These are phyloP conservation scores for Mycena floridula DNA, from an alignment of 768 basidiomycete species.

Conservation along the genomic window DNA sequence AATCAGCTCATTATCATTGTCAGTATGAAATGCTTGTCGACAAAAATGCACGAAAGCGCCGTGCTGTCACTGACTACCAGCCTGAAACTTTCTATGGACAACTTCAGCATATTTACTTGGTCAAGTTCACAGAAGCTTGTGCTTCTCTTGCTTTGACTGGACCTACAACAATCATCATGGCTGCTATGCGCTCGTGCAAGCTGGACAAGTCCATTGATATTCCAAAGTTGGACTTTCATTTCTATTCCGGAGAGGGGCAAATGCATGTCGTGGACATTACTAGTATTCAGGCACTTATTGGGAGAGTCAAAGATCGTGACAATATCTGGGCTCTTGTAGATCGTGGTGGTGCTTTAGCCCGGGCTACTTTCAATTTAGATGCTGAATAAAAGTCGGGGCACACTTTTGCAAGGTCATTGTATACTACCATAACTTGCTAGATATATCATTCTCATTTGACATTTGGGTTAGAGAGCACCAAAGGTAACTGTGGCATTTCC, in stretches of 20 bases:
- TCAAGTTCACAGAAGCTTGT: slow-evolving; percentile 6
- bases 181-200: background rate
- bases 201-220: too few relatives aligned
- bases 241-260: background rate
- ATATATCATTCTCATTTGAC: too few relatives aligned
- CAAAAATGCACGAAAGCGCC: slow-evolving; percentile 5
- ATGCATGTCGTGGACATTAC: background rate
- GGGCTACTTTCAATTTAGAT: too few relatives aligned
- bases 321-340: background rate
- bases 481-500: too few relatives aligned
- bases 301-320: too few relatives aligned
- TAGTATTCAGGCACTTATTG: background rate
- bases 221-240: background rate
- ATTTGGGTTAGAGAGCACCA: too few relatives aligned
- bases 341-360: background rate
- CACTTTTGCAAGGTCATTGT: too few relatives aligned
- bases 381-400: too few relatives aligned
- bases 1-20: background rate
- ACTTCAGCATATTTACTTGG: slow-evolving; percentile 13
- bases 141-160: slow-evolving; percentile 2
- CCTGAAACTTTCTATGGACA: slow-evolving; percentile 15
- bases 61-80: background rate
- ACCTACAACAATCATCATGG: background rate
- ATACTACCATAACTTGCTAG: too few relatives aligned
- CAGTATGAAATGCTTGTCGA: slow-evolving; percentile 20